A percentile compares a stretch with the other conserved stretches of the same genome.
These are phyloP conservation scores for Ogataea methanolica DNA, from an alignment of 805 yeast species.

Conservation along the genomic window DNA sequence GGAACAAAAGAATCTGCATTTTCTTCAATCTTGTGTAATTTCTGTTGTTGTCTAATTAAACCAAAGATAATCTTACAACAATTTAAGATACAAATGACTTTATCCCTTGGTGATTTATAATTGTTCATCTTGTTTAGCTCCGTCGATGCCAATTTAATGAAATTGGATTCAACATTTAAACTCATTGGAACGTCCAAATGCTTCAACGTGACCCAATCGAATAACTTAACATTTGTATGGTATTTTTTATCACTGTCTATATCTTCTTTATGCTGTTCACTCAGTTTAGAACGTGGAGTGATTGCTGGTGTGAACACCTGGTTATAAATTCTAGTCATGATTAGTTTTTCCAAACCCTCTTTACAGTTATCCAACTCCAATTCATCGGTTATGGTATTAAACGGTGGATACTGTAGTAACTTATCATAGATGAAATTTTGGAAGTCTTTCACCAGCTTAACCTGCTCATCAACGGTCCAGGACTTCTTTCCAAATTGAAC, in stretches of 20 bases:
- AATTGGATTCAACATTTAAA: conserved; percentile 44
- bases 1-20: conserved; percentile 97
- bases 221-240: conserved; percentile 29
- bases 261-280: conserved; percentile 58
- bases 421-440: conserved; percentile 64
- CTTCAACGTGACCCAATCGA: conserved; percentile 59
- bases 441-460: conserved; percentile 73
- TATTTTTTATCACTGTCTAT: conserved; percentile 62
- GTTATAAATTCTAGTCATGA: conserved; percentile 80
- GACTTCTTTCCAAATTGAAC: conserved; percentile 64
- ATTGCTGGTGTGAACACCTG: conserved; percentile 71
- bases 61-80: conserved; percentile 92
- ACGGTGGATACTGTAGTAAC: conserved; percentile 64
- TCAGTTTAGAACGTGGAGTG: conserved; percentile 37
- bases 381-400: conserved; percentile 54
- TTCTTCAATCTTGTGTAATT: conserved; percentile 48
- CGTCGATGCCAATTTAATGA: conserved; percentile 59
- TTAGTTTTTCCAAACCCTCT: conserved; percentile 89
- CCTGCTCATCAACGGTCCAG: conserved; percentile 76
- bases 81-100: conserved; percentile 84
- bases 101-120: conserved; percentile 92
- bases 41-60: conserved; percentile 55
- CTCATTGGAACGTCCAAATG: conserved; percentile 73
- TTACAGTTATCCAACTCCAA: conserved; percentile 63
- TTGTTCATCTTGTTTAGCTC: conserved; percentile 77